Evolutionary conservation across 192 early-diverging fungal genomes (phyloP).

Genomic region (Podila epigama): DNA sequence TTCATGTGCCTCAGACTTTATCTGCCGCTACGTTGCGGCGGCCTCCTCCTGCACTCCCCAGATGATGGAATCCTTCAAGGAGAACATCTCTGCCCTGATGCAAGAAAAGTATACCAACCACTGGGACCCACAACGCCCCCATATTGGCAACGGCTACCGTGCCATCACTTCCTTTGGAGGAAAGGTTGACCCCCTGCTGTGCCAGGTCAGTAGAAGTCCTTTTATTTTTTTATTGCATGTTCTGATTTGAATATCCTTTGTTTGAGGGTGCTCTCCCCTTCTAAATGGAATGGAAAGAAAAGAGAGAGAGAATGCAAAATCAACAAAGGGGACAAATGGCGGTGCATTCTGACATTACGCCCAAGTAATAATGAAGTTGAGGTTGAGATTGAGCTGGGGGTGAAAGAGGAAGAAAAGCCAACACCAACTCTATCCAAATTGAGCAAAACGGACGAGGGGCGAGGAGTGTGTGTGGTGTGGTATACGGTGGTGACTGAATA

Average conservation of each 20-base stretch:
- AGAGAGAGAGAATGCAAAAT: no score
- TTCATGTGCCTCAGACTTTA: slow-evolving; percentile 40
- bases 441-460: no score
- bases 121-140: slow-evolving; percentile 73
- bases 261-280: no score
- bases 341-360: no score
- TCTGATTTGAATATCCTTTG: background rate
- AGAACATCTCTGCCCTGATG: slow-evolving; percentile 59
- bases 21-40: slow-evolving; percentile 35
- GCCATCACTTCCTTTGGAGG: slow-evolving; percentile 77
- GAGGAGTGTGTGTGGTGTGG: no score
- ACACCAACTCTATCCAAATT: no score
- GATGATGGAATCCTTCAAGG: slow-evolving; percentile 54
- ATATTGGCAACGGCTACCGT: slow-evolving; percentile 77
- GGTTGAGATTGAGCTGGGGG: no score
- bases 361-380: no score
- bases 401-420: no score
- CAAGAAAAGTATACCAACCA: slow-evolving; percentile 68
- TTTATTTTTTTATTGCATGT: background rate
- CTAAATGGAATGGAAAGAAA: no score
- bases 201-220: slow-evolving; percentile 46
- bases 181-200: slow-evolving; percentile 67
- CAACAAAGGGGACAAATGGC: background rate
- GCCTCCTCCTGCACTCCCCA: slow-evolving; percentile 38
- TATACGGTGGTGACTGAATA: no score